phyloP scores from a whole-genome alignment of 306 rosid species.

The Fragaria vesca region DNA sequence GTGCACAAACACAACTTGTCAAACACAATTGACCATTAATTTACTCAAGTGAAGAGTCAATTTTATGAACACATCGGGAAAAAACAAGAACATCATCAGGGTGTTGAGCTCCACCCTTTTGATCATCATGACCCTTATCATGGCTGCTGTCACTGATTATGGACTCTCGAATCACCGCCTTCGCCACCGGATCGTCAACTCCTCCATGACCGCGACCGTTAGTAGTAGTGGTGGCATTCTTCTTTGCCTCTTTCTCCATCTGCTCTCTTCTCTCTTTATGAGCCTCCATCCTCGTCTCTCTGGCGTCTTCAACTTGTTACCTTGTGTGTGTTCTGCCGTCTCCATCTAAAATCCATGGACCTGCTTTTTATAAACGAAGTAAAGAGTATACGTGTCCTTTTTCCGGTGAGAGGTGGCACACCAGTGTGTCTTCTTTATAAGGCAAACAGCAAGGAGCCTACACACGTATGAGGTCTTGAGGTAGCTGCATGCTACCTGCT shows the following conservation, averaged over 20 bases:
- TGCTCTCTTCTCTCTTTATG: constrained; percentile 37
- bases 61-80: constrained; percentile 41
- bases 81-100: constrained; percentile 47
- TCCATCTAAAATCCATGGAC: background rate
- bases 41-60: constrained; percentile 33
- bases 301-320: background rate
- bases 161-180: constrained; percentile 35
- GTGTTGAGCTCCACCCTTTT: constrained; percentile 16
- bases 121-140: background rate
- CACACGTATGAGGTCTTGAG: background rate
- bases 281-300: constrained; percentile 40
- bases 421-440: too few species aligned
- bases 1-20: background rate
- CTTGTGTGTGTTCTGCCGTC: background rate
- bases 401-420: background rate
- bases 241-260: constrained; percentile 16
- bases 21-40: background rate
- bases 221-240: background rate
- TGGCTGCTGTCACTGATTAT: constrained; percentile 1
- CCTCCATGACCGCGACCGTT: too few species aligned
- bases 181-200: constrained; percentile 19
- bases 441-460: background rate
- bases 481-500: too few species aligned
- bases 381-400: background rate
- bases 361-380: background rate